phyloP scores from a whole-genome alignment of 202 grass and related monocot genomes.

The Setaria italica region DNA sequence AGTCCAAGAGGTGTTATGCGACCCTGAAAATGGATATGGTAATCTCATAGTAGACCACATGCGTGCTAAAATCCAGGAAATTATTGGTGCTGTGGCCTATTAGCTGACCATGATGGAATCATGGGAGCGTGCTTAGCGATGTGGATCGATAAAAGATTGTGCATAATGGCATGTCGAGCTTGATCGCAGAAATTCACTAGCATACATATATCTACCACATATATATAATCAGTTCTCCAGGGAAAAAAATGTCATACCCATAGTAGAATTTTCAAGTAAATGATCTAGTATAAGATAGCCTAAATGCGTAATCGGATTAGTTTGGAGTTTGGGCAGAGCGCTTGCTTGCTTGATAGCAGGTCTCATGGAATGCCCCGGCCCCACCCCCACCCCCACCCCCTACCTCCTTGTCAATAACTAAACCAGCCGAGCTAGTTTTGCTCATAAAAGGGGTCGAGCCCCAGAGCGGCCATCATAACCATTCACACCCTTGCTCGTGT shows the following conservation, averaged over 20 bases:
- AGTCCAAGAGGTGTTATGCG: not conserved
- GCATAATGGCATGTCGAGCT: not conserved
- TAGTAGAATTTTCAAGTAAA: no score
- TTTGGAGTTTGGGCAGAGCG: not conserved
- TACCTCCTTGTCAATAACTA: not conserved
- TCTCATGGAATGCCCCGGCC: not conserved
- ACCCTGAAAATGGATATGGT: not conserved
- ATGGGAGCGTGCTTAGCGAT: not conserved
- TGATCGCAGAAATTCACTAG: conserved; percentile 1
- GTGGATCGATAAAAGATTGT: not conserved
- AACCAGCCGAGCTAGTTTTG: not conserved
- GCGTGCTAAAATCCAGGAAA: not conserved
- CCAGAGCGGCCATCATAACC: conserved; percentile 12
- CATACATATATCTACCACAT: not conserved
- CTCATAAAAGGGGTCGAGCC: not conserved
- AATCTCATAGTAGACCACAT: not conserved
- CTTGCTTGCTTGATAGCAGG: not conserved
- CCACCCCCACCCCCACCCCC: not conserved
- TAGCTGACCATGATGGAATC: not conserved
- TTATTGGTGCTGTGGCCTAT: not conserved
- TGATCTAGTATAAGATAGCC: not conserved
- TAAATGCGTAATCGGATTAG: no score
- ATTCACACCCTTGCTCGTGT: not conserved
- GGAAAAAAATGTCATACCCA: no score
- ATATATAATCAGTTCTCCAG: no score